Evolutionary conservation across 2,329 filamentous ascomycete species (phyloP).

Genomic region (Scleromitrula shiraiana): DNA sequence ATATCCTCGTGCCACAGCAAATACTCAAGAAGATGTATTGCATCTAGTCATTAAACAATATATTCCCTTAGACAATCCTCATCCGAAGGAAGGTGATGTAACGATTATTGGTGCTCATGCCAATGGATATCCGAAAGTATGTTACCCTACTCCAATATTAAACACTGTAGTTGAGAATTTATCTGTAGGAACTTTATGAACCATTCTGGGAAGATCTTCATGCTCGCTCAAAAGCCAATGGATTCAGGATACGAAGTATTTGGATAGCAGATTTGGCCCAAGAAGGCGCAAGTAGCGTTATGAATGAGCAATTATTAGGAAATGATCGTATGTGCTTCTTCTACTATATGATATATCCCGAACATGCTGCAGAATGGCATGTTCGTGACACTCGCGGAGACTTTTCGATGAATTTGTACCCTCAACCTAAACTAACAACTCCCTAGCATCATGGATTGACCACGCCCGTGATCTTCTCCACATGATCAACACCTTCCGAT

Average conservation of each 20-base stretch:
- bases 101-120: slow-evolving; percentile 84
- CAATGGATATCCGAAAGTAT: slow-evolving; percentile 85
- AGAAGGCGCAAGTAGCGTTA: slow-evolving; percentile 66
- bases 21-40: slow-evolving; percentile 66
- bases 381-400: too few species aligned
- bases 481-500: slow-evolving; percentile 74
- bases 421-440: slow-evolving; percentile 28
- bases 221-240: slow-evolving; percentile 43
- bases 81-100: slow-evolving; percentile 64
- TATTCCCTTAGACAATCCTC: slow-evolving; percentile 61
- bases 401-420: background rate
- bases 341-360: background rate
- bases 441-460: slow-evolving; percentile 67
- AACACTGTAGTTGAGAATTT: background rate
- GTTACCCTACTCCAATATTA: background rate
- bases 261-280: slow-evolving; percentile 79
- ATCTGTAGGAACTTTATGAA: slow-evolving; percentile 79
- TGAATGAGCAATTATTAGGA: slow-evolving; percentile 69
- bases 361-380: background rate
- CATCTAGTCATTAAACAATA: slow-evolving; percentile 81
- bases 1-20: slow-evolving; percentile 64
- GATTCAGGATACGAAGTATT: slow-evolving; percentile 66
- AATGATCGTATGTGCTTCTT: slow-evolving; percentile 61
- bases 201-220: slow-evolving; percentile 80
- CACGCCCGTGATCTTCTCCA: slow-evolving; percentile 74